Evolutionary conservation across 1,139 yeast species (phyloP), one percentile per base, ranked within the genome.

Genomic region (Diutina siamensis): DNA sequence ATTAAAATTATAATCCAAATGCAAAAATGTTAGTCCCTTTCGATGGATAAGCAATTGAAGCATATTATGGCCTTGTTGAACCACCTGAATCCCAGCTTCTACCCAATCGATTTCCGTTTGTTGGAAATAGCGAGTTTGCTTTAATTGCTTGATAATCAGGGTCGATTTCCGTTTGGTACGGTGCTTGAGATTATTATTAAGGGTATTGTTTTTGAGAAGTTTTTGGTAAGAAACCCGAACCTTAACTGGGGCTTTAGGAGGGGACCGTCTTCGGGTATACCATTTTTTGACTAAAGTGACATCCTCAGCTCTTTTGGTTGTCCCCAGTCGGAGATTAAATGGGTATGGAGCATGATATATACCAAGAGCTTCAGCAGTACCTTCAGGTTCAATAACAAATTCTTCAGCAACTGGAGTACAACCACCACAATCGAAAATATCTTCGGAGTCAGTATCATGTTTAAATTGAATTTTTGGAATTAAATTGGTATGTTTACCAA

Each of bases 81-180:
- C 85, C 1, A 94, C 79, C 61, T 92, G 98, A 47, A 92, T 65
- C 25, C 97, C 98, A 1, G 97, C 98, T 60, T 94, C 99, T 1
- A 92, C 94, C 99, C 99, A 94, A 60, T 92, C 98, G 45, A 92
- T 81, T 0, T 88, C 74, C 0, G 98, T 92, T 56, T 84, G 83
- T 56, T 88, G 95, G 63, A 94, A 94, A 60, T 78, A 94, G 54
- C 86, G 88, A 0, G 98, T 92, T 40, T 74, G 70, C 50, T 78
- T 79, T 50, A 94, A 71, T 40, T 80, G 73, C 51, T 15, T 10
- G 15, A 44, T 19, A 19, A 21, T 17, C n/a, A 17, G 15, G 8
- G 74, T 67, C 53, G 78, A 82, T 48, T 70, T 71, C 40, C 67
- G 71, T 13, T 31, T 31, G 12, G 34, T 31, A 10, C 34, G 34